A percentile compares a stretch with the other conserved stretches of the same genome.
Conservation (phyloP, 768 basidiomycete genomes). For the Pholiota microspora region DNA sequence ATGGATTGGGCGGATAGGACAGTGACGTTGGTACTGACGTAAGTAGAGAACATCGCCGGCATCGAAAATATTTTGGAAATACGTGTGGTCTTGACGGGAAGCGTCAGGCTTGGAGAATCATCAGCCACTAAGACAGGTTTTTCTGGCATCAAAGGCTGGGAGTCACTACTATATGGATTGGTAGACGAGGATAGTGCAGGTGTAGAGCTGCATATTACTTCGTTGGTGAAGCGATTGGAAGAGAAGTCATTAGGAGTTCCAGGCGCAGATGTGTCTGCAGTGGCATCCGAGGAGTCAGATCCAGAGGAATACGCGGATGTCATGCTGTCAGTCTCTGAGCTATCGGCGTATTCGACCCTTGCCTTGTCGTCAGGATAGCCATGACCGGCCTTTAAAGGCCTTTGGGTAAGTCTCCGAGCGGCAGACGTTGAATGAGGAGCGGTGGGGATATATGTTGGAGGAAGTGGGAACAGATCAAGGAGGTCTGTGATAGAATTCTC, state of each 20-base stretch:
- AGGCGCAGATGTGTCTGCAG: constrained; percentile 12
- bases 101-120: neutral
- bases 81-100: neutral
- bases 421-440: neutral
- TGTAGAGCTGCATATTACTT: neutral
- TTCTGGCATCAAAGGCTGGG: neutral
- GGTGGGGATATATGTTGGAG: constrained; percentile 12
- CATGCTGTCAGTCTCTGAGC: constrained; percentile 8
- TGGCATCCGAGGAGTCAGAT: constrained; percentile 12
- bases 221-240: neutral
- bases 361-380: neutral
- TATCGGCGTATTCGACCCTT: neutral
- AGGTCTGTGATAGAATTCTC: constrained; percentile 10
- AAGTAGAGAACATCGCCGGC: neutral
- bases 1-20: neutral
- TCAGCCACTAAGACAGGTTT: neutral
- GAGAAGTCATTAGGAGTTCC: constrained; percentile 1
- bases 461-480: constrained; percentile 19
- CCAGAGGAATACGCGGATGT: constrained; percentile 2
- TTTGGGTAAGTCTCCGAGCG: neutral
- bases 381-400: neutral
- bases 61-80: neutral
- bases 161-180: neutral
- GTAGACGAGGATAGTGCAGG: neutral
- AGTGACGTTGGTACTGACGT: too few relatives aligned